Evolutionary conservation across 2,329 filamentous ascomycete genomes (phyloP).

Genomic region (Ophiostoma quercus): DNA sequence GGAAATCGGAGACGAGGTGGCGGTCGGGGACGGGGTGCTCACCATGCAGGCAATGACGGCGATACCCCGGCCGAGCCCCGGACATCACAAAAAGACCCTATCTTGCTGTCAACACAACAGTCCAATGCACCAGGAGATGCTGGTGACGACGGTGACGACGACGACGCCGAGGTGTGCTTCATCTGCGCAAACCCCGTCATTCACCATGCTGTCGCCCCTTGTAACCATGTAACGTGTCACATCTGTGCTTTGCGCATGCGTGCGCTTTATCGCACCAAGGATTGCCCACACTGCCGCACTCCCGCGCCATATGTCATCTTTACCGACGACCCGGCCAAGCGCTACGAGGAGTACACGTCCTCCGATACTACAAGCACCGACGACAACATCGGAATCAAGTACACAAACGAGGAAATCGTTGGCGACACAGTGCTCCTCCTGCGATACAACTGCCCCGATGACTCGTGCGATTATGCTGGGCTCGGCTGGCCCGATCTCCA

Average conservation of each 20-base stretch:
- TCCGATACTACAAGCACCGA: slow-evolving; percentile 72
- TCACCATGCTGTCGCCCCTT: slow-evolving; percentile 84
- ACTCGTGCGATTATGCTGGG: slow-evolving; percentile 73
- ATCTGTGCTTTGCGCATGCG: slow-evolving; percentile 89
- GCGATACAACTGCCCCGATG: slow-evolving; percentile 90
- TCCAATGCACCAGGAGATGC: slow-evolving; percentile 14
- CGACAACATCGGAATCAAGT: slow-evolving; percentile 83
- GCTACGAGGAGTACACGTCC: slow-evolving; percentile 72
- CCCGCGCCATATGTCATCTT: slow-evolving; percentile 81
- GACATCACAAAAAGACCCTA: slow-evolving; percentile 17
- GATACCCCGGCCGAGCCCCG: slow-evolving; percentile 14
- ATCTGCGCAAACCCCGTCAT: slow-evolving; percentile 90
- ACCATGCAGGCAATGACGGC: slow-evolving; percentile 39
- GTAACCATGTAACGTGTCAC: slow-evolving; percentile 94
- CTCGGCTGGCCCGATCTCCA: slow-evolving; percentile 55
- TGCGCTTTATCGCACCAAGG: slow-evolving; percentile 91
- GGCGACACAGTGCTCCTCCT: slow-evolving; percentile 84
- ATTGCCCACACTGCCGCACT: slow-evolving; percentile 89
- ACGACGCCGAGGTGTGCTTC: slow-evolving; percentile 82
- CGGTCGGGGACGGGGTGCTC: slow-evolving; percentile 30
- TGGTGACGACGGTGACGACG: slow-evolving; percentile 24
- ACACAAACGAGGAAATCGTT: slow-evolving; percentile 81
- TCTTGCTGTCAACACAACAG: slow-evolving; percentile 16
- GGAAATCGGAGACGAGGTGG: not conserved
- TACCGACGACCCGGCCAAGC: slow-evolving; percentile 75